These are phyloP conservation scores for Chimonanthus salicifolius DNA, from an alignment of 164 flowering plant genomes.

Conservation along the genomic window DNA sequence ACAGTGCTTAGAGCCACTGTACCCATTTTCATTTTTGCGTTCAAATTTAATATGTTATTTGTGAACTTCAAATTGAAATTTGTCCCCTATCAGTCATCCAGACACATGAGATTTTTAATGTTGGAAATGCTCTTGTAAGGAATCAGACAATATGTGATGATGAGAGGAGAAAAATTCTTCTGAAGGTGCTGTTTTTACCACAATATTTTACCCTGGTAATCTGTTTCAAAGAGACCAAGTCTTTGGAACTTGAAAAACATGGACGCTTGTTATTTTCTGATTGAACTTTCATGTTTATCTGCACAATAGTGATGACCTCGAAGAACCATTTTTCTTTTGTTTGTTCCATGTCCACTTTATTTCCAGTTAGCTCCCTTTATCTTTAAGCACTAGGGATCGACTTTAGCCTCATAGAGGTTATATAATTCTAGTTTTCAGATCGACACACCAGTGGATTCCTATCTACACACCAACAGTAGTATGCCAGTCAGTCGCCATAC, in stretches of 20 bases:
- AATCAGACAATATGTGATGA: no score
- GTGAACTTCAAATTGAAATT: no score
- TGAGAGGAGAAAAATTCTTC: no score
- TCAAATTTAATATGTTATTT: no score
- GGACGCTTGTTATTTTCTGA: slow-evolving; percentile 7
- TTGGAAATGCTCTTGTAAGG: background rate
- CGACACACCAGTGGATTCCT: no score
- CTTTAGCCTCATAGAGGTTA: background rate
- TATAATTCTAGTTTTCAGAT: background rate
- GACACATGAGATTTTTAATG: background rate
- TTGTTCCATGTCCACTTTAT: background rate
- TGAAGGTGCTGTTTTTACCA: no score
- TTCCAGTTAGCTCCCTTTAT: background rate
- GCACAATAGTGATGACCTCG: background rate
- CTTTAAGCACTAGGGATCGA: background rate
- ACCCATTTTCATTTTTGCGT: no score
- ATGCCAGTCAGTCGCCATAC: background rate
- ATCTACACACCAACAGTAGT: no score
- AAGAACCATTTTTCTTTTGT: background rate
- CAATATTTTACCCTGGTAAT: no score
- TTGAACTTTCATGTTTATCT: slow-evolving; percentile 1
- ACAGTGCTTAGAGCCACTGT: no score
- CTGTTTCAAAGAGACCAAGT: background rate
- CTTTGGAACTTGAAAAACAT: slow-evolving; percentile 3
- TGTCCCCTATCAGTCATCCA: no score